phyloP scores from a whole-genome alignment of 352 stramenopile genomes.

The Nothophytophthora sp. region DNA sequence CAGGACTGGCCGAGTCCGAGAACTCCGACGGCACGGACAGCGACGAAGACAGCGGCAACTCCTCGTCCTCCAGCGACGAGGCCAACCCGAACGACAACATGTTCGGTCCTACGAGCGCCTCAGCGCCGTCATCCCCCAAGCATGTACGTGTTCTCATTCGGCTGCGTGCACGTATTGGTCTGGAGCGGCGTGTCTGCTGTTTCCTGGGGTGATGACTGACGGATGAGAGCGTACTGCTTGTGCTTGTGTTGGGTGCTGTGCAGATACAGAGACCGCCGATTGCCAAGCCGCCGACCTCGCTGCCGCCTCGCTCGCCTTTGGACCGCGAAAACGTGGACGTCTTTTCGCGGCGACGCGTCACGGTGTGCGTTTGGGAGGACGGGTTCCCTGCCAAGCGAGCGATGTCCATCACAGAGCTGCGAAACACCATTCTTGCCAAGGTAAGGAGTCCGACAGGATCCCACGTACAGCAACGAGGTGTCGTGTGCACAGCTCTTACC shows the following conservation, averaged over 20 bases:
- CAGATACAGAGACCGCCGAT: slow-evolving; percentile 12
- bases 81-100: slow-evolving; percentile 40
- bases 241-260: neutral
- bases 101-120: slow-evolving; percentile 32
- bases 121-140: slow-evolving; percentile 24
- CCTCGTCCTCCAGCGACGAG: slow-evolving; percentile 75
- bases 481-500: neutral
- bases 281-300: slow-evolving; percentile 27
- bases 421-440: slow-evolving; percentile 79
- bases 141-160: slow-evolving; percentile 22
- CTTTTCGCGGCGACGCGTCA: slow-evolving; percentile 70
- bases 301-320: slow-evolving; percentile 31
- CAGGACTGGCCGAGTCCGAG: slow-evolving; percentile 70
- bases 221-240: no score
- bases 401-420: slow-evolving; percentile 84
- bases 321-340: slow-evolving; percentile 41
- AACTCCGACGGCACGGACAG: slow-evolving; percentile 80
- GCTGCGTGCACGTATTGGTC: no score
- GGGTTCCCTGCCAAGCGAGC: slow-evolving; percentile 62
- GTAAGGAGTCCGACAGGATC: slow-evolving; percentile 19
- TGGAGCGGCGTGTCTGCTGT: no score
- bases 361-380: slow-evolving; percentile 79
- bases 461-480: neutral
- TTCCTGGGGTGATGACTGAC: neutral
- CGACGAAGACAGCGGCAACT: slow-evolving; percentile 75